A percentile compares a stretch with the other conserved stretches of the same genome.
These are phyloP conservation scores for Endoconidiophora polonica DNA, from an alignment of 2,329 filamentous ascomycete genomes.

Conservation along the genomic window DNA sequence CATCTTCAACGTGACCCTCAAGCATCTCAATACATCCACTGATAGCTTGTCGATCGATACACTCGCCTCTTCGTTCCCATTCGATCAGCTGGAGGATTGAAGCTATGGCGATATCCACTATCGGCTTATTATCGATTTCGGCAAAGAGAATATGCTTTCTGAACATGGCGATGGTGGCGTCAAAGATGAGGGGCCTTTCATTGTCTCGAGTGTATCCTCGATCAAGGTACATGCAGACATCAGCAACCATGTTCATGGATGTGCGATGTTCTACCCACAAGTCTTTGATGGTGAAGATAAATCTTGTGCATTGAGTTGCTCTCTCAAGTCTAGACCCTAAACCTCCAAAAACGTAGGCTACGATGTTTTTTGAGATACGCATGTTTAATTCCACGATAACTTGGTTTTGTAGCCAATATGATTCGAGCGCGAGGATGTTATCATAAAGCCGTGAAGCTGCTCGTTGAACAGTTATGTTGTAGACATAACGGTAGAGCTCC, in stretches of 20 bases:
- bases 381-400: constrained; percentile 38
- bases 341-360: constrained; percentile 41
- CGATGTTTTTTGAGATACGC: constrained; percentile 30
- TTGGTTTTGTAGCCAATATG: constrained; percentile 58
- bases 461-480: constrained; percentile 84
- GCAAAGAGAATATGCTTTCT: constrained; percentile 67
- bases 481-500: constrained; percentile 81
- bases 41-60: constrained; percentile 69
- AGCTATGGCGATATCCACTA: constrained; percentile 52
- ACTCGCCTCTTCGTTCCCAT: constrained; percentile 74
- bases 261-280: constrained; percentile 82
- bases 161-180: constrained; percentile 72
- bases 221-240: constrained; percentile 96
- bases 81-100: too few relatives aligned
- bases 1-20: constrained; percentile 68
- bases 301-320: constrained; percentile 35
- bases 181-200: constrained; percentile 62
- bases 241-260: constrained; percentile 91
- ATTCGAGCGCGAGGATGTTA: constrained; percentile 64
- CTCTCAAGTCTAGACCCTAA: constrained; percentile 47
- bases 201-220: constrained; percentile 60
- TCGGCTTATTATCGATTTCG: constrained; percentile 30
- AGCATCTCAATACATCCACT: constrained; percentile 80
- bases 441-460: constrained; percentile 70
- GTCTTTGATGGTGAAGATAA: constrained; percentile 40